phyloP scores from a whole-genome alignment of 495 filamentous ascomycete species.

The Jackrogersella multiformis region DNA sequence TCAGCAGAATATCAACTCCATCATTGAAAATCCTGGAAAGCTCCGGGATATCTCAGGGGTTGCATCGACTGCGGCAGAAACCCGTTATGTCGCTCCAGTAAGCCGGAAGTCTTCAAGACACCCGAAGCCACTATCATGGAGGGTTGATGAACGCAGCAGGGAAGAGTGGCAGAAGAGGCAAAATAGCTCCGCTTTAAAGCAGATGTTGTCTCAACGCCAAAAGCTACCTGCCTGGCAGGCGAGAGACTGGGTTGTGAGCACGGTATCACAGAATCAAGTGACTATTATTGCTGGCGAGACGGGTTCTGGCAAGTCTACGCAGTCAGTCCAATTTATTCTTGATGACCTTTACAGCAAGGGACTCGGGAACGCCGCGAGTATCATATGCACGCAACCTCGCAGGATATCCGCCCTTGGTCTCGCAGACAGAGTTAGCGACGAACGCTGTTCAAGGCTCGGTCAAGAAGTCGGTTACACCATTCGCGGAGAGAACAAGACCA shows the following conservation, averaged over 20 bases:
- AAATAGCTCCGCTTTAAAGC: slow-evolving; percentile 66
- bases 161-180: slow-evolving; percentile 58
- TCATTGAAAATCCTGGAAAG: slow-evolving; percentile 82
- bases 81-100: slow-evolving; percentile 39
- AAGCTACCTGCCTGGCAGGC: slow-evolving; percentile 88
- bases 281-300: slow-evolving; percentile 98
- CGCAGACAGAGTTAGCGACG: slow-evolving; percentile 92
- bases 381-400: slow-evolving; percentile 94
- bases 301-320: slow-evolving; percentile 95
- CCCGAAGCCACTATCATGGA: slow-evolving; percentile 61
- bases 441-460: slow-evolving; percentile 82
- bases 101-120: slow-evolving; percentile 58
- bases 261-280: slow-evolving; percentile 79
- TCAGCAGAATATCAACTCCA: slow-evolving; percentile 75
- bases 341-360: slow-evolving; percentile 85
- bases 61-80: slow-evolving; percentile 65
- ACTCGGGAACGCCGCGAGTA: slow-evolving; percentile 82
- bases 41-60: slow-evolving; percentile 82
- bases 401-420: slow-evolving; percentile 94
- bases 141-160: slow-evolving; percentile 50
- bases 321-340: slow-evolving; percentile 94
- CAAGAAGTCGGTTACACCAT: slow-evolving; percentile 96
- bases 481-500: slow-evolving; percentile 82
- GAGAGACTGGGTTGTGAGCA: slow-evolving; percentile 74
- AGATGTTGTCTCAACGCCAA: slow-evolving; percentile 74